phyloP scores from a whole-genome alignment of 2,329 filamentous ascomycete genomes.

The Pseudogymnoascus verrucosus region DNA sequence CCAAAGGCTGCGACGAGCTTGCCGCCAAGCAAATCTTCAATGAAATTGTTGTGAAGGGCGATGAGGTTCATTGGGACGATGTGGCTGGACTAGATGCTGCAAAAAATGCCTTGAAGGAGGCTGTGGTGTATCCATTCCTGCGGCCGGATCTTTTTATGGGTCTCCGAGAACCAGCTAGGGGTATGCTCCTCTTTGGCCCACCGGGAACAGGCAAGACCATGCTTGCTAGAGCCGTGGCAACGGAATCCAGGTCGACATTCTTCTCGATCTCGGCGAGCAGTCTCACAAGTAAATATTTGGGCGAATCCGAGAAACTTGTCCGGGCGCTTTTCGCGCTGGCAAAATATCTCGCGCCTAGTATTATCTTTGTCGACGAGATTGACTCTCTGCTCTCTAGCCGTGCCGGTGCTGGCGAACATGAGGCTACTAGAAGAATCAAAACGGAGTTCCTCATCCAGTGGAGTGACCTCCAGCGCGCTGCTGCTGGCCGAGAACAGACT shows the following conservation, averaged over 20 bases:
- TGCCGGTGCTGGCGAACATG: constrained; percentile 77
- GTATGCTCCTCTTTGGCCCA: constrained; percentile 93
- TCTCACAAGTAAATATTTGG: constrained; percentile 90
- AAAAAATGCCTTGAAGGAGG: constrained; percentile 87
- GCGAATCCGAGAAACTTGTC: constrained; percentile 94
- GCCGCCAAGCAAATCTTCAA: constrained; percentile 91
- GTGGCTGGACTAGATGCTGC: constrained; percentile 85
- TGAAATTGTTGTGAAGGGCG: constrained; percentile 88
- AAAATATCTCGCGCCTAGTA: constrained; percentile 80
- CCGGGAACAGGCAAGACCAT: constrained; percentile 99
- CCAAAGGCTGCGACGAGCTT: constrained; percentile 69
- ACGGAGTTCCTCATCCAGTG: constrained; percentile 97
- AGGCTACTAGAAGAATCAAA: constrained; percentile 89
- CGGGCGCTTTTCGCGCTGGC: constrained; percentile 86
- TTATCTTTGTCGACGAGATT: constrained; percentile 98
- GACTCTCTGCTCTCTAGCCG: constrained; percentile 84
- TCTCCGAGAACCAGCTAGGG: constrained; percentile 82
- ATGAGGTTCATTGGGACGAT: constrained; percentile 91
- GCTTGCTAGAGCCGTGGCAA: constrained; percentile 89
- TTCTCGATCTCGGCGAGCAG: constrained; percentile 95
- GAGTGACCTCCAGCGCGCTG: constrained; percentile 87
- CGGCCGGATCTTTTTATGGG: constrained; percentile 95
- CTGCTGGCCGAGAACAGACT: constrained; percentile 69
- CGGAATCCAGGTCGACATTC: constrained; percentile 89
- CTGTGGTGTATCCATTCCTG: constrained; percentile 93